phyloP scores from a whole-genome alignment of 2,329 filamentous ascomycete genomes.

The Ilyonectria sp. region DNA sequence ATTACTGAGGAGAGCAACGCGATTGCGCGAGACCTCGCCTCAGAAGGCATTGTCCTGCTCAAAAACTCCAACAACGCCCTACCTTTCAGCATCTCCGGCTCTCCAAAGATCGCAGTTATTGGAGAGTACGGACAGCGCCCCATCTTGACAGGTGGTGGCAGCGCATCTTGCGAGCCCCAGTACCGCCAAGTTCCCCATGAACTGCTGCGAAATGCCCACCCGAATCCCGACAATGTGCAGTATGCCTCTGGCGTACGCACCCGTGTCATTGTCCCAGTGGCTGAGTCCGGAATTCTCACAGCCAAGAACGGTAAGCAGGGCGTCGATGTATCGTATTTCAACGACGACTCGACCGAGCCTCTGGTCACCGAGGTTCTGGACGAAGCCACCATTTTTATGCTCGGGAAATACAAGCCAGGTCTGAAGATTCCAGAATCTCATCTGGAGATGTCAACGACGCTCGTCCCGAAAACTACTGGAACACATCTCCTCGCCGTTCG shows the following conservation, averaged over 20 bases:
- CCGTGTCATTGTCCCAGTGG: constrained; percentile 30
- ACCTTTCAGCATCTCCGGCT: constrained; percentile 12
- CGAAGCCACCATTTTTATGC: constrained; percentile 29
- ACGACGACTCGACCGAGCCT: constrained; percentile 3
- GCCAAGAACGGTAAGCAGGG: constrained; percentile 4
- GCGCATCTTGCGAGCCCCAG: constrained; percentile 34
- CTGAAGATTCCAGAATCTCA: constrained; percentile 20
- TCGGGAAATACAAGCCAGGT: constrained; percentile 23
- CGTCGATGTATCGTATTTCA: constrained; percentile 29
- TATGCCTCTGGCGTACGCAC: constrained; percentile 33
- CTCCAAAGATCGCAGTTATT: constrained; percentile 24
- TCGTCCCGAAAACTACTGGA: constrained; percentile 28
- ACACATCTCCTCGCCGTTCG: constrained; percentile 30
- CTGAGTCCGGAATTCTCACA: constrained; percentile 3
- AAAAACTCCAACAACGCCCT: constrained; percentile 31
- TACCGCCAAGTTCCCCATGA: constrained; percentile 31
- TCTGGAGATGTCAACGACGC: constrained; percentile 23
- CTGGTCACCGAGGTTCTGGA: constrained; percentile 20
- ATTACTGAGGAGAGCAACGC: constrained; percentile 30
- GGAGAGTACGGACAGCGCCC: constrained; percentile 29
- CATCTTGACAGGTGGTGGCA: constrained; percentile 35
- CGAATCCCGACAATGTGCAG: constrained; percentile 2
- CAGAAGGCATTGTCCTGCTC: constrained; percentile 30
- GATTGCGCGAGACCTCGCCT: constrained; percentile 26
- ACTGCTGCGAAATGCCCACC: constrained; percentile 9